phyloP scores from a whole-genome alignment of 2,329 filamentous ascomycete genomes.

The Thyridium curvatum region DNA sequence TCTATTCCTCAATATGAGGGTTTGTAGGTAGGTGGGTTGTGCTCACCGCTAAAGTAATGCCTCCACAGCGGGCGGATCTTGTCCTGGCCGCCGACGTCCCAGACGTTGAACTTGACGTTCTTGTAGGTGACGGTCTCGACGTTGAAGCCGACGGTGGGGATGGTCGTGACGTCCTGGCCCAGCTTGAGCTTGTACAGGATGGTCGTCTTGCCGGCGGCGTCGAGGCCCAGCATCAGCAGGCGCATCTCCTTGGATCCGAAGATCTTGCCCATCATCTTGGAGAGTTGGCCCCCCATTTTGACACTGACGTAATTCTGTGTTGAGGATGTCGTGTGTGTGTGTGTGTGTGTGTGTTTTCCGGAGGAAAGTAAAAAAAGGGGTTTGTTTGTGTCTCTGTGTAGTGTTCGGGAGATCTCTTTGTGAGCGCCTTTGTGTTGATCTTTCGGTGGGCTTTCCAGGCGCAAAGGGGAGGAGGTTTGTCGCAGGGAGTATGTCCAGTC shows the following conservation, averaged over 20 bases:
- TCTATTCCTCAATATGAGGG: no score
- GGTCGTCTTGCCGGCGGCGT: constrained; percentile 97
- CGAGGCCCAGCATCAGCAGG: constrained; percentile 93
- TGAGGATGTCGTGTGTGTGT: constrained; percentile 1
- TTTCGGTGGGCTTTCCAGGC: no score
- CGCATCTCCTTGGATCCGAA: constrained; percentile 99
- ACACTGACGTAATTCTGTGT: constrained; percentile 10
- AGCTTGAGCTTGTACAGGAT: constrained; percentile 99
- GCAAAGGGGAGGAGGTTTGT: no score
- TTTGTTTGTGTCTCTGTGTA: no score
- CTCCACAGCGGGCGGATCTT: constrained; percentile 97
- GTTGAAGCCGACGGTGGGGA: constrained; percentile 98
- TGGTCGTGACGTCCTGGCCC: constrained; percentile 95
- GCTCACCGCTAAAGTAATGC: constrained; percentile 84
- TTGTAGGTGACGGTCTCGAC: constrained; percentile 98
- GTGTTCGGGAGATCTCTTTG: no score
- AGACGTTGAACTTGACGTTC: constrained; percentile 99
- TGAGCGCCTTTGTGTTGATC: no score
- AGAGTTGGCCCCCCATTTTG: constrained; percentile 87
- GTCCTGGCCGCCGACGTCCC: constrained; percentile 98
- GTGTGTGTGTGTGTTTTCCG: constrained; percentile 2
- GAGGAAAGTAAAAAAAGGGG: no score
- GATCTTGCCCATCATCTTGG: constrained; percentile 97
- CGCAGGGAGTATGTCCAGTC: no score
- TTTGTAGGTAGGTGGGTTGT: no score